phyloP scores from a whole-genome alignment of 2,329 filamentous ascomycete species.

The Ploettnerulaceae sp. region DNA sequence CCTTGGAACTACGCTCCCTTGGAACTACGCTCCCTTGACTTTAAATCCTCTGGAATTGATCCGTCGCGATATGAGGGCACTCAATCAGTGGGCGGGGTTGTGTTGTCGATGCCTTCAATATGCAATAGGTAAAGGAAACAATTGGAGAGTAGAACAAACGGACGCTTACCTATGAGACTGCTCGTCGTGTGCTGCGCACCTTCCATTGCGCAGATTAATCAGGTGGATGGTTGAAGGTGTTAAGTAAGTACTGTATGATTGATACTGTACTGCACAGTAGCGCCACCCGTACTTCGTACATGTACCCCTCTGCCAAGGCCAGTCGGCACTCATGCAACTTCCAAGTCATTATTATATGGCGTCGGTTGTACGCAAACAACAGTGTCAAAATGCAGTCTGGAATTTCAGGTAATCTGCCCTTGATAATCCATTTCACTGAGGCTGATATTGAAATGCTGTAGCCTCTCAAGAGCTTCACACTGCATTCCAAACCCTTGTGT shows the following conservation, averaged over 20 bases:
- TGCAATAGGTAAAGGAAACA: neutral
- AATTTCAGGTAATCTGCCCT: constrained; percentile 55
- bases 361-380: neutral
- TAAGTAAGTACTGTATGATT: no score
- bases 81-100: neutral
- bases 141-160: constrained; percentile 5
- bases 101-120: neutral
- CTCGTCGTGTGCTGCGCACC: constrained; percentile 26
- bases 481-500: constrained; percentile 66
- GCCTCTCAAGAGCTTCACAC: constrained; percentile 73
- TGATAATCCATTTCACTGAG: constrained; percentile 10
- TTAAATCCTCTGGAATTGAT: no score
- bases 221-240: no score
- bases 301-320: no score
- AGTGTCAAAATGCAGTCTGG: constrained; percentile 65
- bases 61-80: no score
- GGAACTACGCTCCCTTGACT: no score
- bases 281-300: no score
- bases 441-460: constrained; percentile 31
- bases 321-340: no score
- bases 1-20: no score
- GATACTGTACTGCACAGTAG: no score
- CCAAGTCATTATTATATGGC: no score
- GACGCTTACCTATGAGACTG: constrained; percentile 28
- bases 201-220: constrained; percentile 24